Evolutionary conservation across 108 stramenopile species (phyloP).

Genomic region (Phaeodactylum tricornutum): DNA sequence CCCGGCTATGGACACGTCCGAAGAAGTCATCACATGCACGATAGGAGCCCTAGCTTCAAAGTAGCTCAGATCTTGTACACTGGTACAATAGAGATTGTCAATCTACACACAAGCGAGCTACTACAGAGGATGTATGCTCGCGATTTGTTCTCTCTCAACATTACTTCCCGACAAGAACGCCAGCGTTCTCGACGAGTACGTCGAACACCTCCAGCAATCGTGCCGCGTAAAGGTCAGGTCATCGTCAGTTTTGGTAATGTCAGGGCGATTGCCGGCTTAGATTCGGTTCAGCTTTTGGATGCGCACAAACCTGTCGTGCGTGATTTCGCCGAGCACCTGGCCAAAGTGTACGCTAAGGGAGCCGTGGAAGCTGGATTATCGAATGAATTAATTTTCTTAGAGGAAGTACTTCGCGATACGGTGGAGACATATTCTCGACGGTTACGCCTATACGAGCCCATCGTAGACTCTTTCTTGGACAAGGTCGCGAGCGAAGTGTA

Average conservation of each 20-base stretch:
- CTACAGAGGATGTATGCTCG: conserved; percentile 69
- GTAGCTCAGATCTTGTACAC: too few species aligned
- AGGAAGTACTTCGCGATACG: conserved; percentile 63
- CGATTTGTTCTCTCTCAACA: conserved; percentile 66
- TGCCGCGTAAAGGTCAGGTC: conserved; percentile 58
- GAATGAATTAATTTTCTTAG: conserved; percentile 74
- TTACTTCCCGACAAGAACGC: conserved; percentile 39
- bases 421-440: conserved; percentile 65
- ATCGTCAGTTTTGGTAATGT: conserved; percentile 66
- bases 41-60: too few species aligned
- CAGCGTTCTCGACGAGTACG: conserved; percentile 6
- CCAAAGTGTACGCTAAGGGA: conserved; percentile 4
- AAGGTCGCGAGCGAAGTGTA: conserved; percentile 55
- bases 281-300: conserved; percentile 64
- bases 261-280: conserved; percentile 51
- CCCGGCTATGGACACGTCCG: too few species aligned
- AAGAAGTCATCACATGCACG: too few species aligned
- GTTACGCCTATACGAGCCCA: conserved; percentile 75
- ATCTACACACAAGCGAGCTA: too few species aligned
- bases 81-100: too few species aligned
- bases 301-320: conserved; percentile 48
- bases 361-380: conserved; percentile 20
- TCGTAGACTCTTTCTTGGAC: conserved; percentile 64
- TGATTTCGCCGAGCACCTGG: conserved; percentile 26
- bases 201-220: conserved; percentile 53